Evolutionary conservation across 345 rosid species (phyloP).

Genomic region (Rubroshorea leprosula): DNA sequence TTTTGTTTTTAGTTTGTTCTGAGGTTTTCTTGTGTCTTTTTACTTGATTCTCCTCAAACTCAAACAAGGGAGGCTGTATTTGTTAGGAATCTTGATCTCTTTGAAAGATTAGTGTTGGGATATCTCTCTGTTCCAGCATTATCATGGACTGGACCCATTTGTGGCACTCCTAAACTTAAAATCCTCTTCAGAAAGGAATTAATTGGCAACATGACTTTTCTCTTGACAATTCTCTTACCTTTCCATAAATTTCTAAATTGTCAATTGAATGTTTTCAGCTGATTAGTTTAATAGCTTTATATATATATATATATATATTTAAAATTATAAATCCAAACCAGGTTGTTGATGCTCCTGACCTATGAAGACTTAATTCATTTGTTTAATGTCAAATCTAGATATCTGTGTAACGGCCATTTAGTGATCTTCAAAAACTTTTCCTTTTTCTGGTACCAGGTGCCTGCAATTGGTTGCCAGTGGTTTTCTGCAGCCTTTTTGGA

Average conservation of each 20-base stretch:
- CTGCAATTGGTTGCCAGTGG: constrained; percentile 80
- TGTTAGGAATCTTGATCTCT: too few relatives aligned
- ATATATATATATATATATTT: too few relatives aligned
- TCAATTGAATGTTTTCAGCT: not conserved
- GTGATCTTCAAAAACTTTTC: not conserved
- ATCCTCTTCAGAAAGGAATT: too few relatives aligned
- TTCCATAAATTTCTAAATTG: not conserved
- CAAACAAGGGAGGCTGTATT: too few relatives aligned
- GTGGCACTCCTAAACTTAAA: too few relatives aligned
- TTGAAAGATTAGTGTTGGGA: too few relatives aligned
- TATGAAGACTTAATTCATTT: not conserved
- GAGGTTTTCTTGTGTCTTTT: too few relatives aligned
- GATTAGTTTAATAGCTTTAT: too few relatives aligned
- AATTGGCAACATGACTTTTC: not conserved
- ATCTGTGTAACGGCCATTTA: not conserved
- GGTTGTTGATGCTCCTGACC: not conserved
- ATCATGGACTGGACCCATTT: too few relatives aligned
- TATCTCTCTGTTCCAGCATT: too few relatives aligned
- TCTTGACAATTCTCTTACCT: not conserved
- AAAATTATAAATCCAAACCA: not conserved
- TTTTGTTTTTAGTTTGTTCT: too few relatives aligned
- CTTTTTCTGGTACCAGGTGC: constrained; percentile 32
- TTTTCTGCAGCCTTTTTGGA: constrained; percentile 49
- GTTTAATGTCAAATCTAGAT: not conserved
- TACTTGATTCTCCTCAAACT: too few relatives aligned